These are phyloP conservation scores for Hymenoscyphus repandus DNA, from an alignment of 2,329 filamentous ascomycete genomes.

Conservation along the genomic window DNA sequence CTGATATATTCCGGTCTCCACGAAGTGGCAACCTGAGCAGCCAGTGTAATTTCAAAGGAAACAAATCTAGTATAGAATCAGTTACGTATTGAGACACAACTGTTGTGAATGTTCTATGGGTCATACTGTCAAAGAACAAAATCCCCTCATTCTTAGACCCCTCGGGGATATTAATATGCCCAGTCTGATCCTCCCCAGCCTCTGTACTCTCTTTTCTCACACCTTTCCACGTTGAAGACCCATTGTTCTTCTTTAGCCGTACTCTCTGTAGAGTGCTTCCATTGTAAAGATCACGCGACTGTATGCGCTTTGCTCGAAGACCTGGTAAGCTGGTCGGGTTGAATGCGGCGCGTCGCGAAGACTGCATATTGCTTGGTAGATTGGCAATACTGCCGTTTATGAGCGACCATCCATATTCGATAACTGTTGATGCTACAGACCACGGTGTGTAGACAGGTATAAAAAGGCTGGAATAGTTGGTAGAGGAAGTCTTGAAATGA, in stretches of 20 bases:
- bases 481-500: slow-evolving; percentile 5
- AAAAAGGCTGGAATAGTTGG: not conserved
- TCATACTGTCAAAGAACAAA: slow-evolving; percentile 81
- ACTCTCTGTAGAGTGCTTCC: slow-evolving; percentile 12
- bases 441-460: not conserved
- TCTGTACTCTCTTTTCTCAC: slow-evolving; percentile 39
- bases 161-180: slow-evolving; percentile 58
- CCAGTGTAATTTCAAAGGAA: slow-evolving; percentile 71
- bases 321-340: slow-evolving; percentile 33
- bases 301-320: slow-evolving; percentile 24
- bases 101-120: not conserved
- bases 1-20: slow-evolving; percentile 40
- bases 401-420: not conserved
- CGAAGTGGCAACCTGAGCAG: slow-evolving; percentile 48
- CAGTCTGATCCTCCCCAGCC: slow-evolving; percentile 60
- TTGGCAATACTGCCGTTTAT: slow-evolving; percentile 2
- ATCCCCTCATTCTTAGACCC: slow-evolving; percentile 62
- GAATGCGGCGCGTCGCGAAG: slow-evolving; percentile 27
- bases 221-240: slow-evolving; percentile 14
- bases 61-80: slow-evolving; percentile 58
- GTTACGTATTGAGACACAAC: not conserved
- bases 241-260: slow-evolving; percentile 8
- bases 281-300: slow-evolving; percentile 24
- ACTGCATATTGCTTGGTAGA: slow-evolving; percentile 18
- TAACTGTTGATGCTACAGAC: not conserved